phyloP scores from a whole-genome alignment of 2,329 filamentous ascomycete species.

The Cladosporium phlei region DNA sequence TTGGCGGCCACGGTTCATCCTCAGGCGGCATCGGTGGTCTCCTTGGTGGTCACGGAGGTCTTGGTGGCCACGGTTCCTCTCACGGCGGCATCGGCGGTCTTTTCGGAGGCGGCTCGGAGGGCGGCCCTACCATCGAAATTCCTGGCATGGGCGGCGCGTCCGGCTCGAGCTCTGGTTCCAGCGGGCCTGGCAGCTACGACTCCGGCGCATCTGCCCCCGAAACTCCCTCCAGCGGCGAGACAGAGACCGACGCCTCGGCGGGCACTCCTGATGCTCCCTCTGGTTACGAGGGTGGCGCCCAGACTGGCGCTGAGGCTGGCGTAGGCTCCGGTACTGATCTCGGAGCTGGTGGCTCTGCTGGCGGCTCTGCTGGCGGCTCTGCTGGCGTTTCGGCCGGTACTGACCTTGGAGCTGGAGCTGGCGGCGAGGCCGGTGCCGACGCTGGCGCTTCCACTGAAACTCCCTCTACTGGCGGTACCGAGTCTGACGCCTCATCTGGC shows the following conservation, averaged over 20 bases:
- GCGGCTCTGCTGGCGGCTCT: not conserved
- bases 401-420: not conserved
- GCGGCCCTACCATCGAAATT: too few relatives aligned
- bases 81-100: not conserved
- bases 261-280: too few relatives aligned
- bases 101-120: not conserved
- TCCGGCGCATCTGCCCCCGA: too few relatives aligned
- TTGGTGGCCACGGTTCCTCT: not conserved
- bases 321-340: too few relatives aligned
- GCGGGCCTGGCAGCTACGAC: too few relatives aligned
- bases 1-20: too few relatives aligned
- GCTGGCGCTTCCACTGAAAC: not conserved
- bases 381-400: not conserved
- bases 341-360: not conserved
- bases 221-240: too few relatives aligned
- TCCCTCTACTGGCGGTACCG: not conserved
- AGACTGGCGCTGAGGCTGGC: not conserved
- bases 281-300: too few relatives aligned
- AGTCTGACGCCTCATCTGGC: not conserved
- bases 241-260: too few relatives aligned
- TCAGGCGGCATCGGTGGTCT: not conserved
- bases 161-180: too few relatives aligned
- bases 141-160: too few relatives aligned
- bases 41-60: not conserved
- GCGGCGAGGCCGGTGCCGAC: not conserved